Evolutionary conservation across 169 alveolate species (phyloP).

Genomic region (Eimeria mitis): DNA sequence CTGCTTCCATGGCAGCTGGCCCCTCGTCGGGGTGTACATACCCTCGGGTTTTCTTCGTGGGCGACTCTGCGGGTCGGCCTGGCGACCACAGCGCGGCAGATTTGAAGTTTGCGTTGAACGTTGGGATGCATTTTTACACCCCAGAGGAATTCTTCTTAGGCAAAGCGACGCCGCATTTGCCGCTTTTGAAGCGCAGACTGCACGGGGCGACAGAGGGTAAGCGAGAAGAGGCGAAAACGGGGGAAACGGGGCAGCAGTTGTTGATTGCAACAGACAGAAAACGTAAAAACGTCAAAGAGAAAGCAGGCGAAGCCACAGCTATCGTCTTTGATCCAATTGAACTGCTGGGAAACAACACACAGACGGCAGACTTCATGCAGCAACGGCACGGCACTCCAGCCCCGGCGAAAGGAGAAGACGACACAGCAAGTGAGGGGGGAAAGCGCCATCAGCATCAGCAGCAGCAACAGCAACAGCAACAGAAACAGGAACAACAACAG

Average conservation of each 20-base stretch:
- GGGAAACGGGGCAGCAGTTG: constrained; percentile 9
- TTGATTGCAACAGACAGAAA: not conserved
- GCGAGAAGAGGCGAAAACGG: not conserved
- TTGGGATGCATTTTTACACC: constrained; percentile 77
- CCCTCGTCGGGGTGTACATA: not conserved
- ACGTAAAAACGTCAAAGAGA: not conserved
- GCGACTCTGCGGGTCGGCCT: constrained; percentile 82
- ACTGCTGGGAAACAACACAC: not conserved
- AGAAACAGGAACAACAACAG: not conserved
- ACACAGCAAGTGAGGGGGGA: not conserved
- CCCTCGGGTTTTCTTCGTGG: constrained; percentile 77
- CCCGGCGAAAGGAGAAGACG: not conserved
- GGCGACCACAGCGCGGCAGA: constrained; percentile 82
- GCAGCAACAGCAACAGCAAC: not conserved
- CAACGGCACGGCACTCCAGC: not conserved
- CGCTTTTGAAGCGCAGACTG: constrained; percentile 41
- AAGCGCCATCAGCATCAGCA: not conserved
- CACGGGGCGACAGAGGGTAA: not conserved
- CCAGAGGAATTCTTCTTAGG: constrained; percentile 76
- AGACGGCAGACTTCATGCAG: not conserved
- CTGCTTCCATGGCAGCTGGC: not conserved
- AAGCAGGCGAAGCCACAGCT: not conserved
- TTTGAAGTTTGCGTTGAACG: constrained; percentile 70
- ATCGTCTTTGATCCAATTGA: constrained; percentile 29
- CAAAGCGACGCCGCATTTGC: constrained; percentile 35